phyloP scores from a whole-genome alignment of 1,284 basidiomycete genomes.

The Puccinia polysora region DNA sequence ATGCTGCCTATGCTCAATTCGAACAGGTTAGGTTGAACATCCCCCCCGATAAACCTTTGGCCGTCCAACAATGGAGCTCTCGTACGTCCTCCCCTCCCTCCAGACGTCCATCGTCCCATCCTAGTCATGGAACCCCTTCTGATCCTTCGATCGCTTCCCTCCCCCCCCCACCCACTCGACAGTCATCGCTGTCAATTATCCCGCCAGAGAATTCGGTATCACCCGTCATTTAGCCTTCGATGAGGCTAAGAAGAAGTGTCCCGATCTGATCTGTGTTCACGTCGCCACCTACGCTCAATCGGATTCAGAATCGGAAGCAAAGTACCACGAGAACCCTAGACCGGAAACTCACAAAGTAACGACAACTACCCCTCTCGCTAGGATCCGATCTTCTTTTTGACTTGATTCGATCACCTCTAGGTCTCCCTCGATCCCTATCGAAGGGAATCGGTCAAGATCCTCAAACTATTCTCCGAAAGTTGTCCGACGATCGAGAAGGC shows the following conservation, averaged over 20 bases:
- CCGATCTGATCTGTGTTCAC: slow-evolving; percentile 34
- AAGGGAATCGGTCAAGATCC: slow-evolving; percentile 80
- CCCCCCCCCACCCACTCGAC: not conserved
- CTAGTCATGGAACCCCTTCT: not conserved
- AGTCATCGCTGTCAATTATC: slow-evolving; percentile 88
- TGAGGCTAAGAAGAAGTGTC: slow-evolving; percentile 25
- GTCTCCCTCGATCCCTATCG: slow-evolving; percentile 92
- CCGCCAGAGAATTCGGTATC: slow-evolving; percentile 83
- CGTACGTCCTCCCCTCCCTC: slow-evolving; percentile 51
- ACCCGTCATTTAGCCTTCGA: slow-evolving; percentile 58
- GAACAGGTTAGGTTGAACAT: slow-evolving; percentile 39
- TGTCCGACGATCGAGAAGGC: slow-evolving; percentile 55
- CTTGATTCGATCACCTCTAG: slow-evolving; percentile 56
- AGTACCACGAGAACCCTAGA: slow-evolving; percentile 30
- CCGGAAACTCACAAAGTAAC: slow-evolving; percentile 27
- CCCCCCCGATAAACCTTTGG: slow-evolving; percentile 64
- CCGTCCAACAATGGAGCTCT: slow-evolving; percentile 85
- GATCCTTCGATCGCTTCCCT: not conserved
- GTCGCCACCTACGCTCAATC: slow-evolving; percentile 32
- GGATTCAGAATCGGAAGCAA: slow-evolving; percentile 19
- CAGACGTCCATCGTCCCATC: not conserved
- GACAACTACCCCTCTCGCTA: not conserved
- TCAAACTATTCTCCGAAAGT: slow-evolving; percentile 67
- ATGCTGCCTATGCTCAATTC: slow-evolving; percentile 41
- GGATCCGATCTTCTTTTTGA: not conserved